Evolutionary conservation across 495 filamentous ascomycete species (phyloP), one percentile per base, ranked within the genome.

Genomic region (Glarea lozoyensis): DNA sequence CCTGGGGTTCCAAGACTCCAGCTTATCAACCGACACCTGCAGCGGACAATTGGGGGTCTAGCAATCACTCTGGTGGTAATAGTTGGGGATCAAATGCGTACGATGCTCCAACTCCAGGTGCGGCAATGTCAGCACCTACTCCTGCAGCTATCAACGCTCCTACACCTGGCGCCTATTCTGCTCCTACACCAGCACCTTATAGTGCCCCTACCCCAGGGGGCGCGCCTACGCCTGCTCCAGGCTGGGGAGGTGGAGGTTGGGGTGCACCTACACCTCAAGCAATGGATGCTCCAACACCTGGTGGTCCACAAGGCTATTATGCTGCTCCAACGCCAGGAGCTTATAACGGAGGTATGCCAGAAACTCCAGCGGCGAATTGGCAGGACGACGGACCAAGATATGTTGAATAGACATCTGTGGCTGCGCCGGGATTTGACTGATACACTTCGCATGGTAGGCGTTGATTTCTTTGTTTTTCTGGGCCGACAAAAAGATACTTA

Each of bases 311-410:
- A 36, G 69, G 67, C 19, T 79, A 80, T 38, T 78, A 77, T 45
- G 76, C 79, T 42, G 85, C 85, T 2, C 84, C 85, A 2, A 94
- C 88, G 2, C 88, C 88, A 0, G 88, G 79, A 0, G 70, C 75
- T 2, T 86, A 84, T 54, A n/a, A n/a, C n/a, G n/a, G n/a, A n/a
- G 78, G 75, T 24, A 65, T 61, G 36, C 76, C 83, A 16, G 82
- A 84, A 57, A 90, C 86, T 0, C 87, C 88, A 2, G 86, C 83
- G 10, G 79, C 81, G 9, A 79, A 75, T 29, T 62, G 73, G 42
- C 67, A 60, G 6, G 76, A 81, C 48, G 80, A 82, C 36, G 72
- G 66, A 10, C 74, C 75, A 1, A 62, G 70, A 36, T 79, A 79
- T 53, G 72, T 74, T 19, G 73, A 78, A n/a, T n/a, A n/a, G n/a